Evolutionary conservation across 345 rosid genomes (phyloP), one percentile per base, ranked within the genome.

Genomic region (Brassica cretica): DNA sequence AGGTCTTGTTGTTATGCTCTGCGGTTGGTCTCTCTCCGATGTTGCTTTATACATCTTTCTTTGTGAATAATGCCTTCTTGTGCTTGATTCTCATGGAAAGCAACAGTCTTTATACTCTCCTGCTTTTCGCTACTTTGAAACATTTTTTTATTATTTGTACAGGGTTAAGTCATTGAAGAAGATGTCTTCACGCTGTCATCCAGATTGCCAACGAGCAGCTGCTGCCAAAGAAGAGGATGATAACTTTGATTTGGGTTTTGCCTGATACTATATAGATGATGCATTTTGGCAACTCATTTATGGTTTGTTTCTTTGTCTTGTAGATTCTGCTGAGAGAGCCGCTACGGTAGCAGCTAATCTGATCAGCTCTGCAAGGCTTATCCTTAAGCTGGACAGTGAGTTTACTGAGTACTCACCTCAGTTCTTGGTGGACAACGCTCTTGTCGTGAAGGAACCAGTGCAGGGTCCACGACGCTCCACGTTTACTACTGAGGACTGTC

Each of bases 381-480:
- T 77, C 5, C 8, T 51, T 2, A 37, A 64, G 1, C 58, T 64
- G 2, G 76, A 77, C 71, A 0, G 12, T 37, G 49, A 8, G 25
- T 64, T 0, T 8, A 77, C 80, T 12, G 18, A 8, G 35, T 77
- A 55, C 71, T 49, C 56, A 49, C 65, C 80, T 63, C 75, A 76
- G 75, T 70, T 0, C 37, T 0, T 76, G 70, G 65, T 76, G 44
- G 70, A 63, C 12, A 46, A 62, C 2, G 75, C 21, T 63, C 14
- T 63, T 21, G 58, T 0, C 53, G 25, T n/a, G 21, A 63, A 62
- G 39, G 69, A 46, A 44, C 49, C 49, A 2, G 41, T 6, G 19
- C 33, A 55, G 29, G 73, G 60, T 68, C 66, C 15, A 30, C 33
- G 4, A 1, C 2, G 3, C 33, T 16, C 5, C 55, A 24, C 35